Conservation (phyloP, 1,139 yeast species). For the Yarrowia galli region DNA sequence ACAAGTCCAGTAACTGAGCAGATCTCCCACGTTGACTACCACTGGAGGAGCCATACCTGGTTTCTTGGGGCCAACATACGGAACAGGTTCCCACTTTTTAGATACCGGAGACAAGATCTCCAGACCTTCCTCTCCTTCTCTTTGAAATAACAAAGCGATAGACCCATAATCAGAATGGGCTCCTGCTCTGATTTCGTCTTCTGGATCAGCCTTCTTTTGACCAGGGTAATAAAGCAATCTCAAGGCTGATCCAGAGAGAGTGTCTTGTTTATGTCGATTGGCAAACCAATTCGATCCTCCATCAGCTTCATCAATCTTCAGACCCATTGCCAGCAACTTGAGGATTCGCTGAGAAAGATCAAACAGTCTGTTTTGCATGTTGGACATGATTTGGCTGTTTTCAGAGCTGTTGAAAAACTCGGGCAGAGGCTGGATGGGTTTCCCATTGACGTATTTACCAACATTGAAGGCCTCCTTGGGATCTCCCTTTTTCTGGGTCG, state of each 20-base stretch:
- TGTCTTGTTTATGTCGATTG: constrained; percentile 55
- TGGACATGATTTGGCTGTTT: constrained; percentile 47
- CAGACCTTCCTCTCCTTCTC: constrained; percentile 73
- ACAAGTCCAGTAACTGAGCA: constrained; percentile 79
- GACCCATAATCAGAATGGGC: constrained; percentile 88
- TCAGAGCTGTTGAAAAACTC: constrained; percentile 46
- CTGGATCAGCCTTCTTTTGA: constrained; percentile 59
- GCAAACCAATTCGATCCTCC: constrained; percentile 66
- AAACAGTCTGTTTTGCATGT: constrained; percentile 55
- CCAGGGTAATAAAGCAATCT: constrained; percentile 77
- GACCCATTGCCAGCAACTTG: constrained; percentile 63
- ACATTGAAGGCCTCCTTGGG: constrained; percentile 64
- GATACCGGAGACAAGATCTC: constrained; percentile 66
- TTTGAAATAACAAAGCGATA: constrained; percentile 72
- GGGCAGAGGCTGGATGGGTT: constrained; percentile 55
- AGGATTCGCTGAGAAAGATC: constrained; percentile 50
- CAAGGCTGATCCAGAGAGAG: constrained; percentile 67
- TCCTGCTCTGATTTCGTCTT: constrained; percentile 74
- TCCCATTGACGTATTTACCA: constrained; percentile 47
- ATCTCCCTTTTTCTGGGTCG: constrained; percentile 59
- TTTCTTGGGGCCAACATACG: constrained; percentile 52
- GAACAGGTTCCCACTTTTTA: constrained; percentile 68
- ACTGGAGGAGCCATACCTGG: constrained; percentile 66
- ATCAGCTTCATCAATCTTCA: constrained; percentile 59
- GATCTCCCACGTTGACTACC: constrained; percentile 81